Percentiles rank a stretch among this genome's conserved stretches.
Conservation (phyloP, 345 rosid genomes). For the Arabidopsis suecica region DNA sequence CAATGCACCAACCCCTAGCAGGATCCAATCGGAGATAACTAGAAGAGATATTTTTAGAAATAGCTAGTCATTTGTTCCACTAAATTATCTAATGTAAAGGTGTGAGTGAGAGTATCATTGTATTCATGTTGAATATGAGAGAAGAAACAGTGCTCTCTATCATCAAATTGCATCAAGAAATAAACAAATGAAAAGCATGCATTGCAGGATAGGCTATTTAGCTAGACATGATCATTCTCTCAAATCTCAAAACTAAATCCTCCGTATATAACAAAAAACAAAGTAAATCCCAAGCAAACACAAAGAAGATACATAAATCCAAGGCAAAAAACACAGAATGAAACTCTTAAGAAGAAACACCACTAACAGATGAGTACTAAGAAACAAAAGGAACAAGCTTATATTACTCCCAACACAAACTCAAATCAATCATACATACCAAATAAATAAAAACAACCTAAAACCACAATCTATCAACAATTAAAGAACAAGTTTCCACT, state of each 20-base stretch:
- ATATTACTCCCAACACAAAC: slow-evolving; percentile 18
- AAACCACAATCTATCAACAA: neutral
- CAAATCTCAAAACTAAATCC: neutral
- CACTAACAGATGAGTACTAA: neutral
- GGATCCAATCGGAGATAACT: neutral
- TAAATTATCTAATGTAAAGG: neutral
- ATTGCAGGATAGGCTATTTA: slow-evolving; percentile 14
- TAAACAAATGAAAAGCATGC: neutral
- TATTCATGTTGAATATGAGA: neutral
- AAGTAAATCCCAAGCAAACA: neutral
- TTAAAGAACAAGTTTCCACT: neutral
- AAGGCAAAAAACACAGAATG: neutral
- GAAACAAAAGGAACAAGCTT: slow-evolving; percentile 21
- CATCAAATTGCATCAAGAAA: neutral
- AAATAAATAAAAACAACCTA: slow-evolving; percentile 8
- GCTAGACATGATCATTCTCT: neutral
- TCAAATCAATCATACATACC: slow-evolving; percentile 10
- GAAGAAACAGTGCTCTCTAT: neutral
- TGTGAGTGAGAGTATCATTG: neutral
- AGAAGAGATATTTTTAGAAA: neutral
- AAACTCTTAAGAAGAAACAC: neutral
- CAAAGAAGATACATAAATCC: neutral
- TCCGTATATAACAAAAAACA: neutral
- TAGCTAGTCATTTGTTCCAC: neutral
- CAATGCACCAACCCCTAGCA: neutral